phyloP scores from a whole-genome alignment of 2,329 filamentous ascomycete genomes.

The Cercospora sojina region DNA sequence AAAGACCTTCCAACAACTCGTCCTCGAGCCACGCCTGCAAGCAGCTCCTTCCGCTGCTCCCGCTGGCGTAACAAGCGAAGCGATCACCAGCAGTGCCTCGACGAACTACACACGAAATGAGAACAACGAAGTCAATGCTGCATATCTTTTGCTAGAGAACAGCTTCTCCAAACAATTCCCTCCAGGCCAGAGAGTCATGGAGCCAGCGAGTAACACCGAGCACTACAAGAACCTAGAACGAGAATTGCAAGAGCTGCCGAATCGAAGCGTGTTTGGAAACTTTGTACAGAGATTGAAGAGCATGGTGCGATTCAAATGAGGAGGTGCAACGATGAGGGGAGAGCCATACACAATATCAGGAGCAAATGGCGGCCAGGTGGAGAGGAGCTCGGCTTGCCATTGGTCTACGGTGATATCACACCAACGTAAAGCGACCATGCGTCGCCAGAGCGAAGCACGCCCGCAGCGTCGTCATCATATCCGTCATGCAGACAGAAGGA shows the following conservation, averaged over 20 bases:
- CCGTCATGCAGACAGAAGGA: neutral
- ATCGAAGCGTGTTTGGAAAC: conserved; percentile 48
- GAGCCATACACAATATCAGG: neutral
- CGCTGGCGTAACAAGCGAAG: conserved; percentile 16
- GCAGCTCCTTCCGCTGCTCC: conserved; percentile 27
- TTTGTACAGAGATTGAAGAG: conserved; percentile 50
- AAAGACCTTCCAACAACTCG: conserved; percentile 46
- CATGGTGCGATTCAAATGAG: conserved; percentile 47
- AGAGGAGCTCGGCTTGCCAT: neutral
- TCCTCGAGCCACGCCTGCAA: conserved; percentile 45
- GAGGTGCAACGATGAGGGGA: neutral
- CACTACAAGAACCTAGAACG: conserved; percentile 54
- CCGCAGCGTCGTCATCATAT: neutral
- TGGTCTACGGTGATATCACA: neutral
- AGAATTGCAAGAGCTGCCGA: conserved; percentile 56
- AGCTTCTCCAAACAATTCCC: conserved; percentile 55
- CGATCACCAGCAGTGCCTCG: neutral
- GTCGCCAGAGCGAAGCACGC: neutral
- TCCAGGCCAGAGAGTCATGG: conserved; percentile 47
- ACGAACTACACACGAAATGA: conserved; percentile 36
- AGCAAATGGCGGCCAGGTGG: neutral
- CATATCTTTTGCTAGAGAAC: conserved; percentile 61
- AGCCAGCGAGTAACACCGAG: conserved; percentile 51
- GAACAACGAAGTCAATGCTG: conserved; percentile 54
- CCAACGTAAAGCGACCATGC: neutral